Conservation (phyloP, 768 basidiomycete genomes). For the Boletus pseudopeckii region DNA sequence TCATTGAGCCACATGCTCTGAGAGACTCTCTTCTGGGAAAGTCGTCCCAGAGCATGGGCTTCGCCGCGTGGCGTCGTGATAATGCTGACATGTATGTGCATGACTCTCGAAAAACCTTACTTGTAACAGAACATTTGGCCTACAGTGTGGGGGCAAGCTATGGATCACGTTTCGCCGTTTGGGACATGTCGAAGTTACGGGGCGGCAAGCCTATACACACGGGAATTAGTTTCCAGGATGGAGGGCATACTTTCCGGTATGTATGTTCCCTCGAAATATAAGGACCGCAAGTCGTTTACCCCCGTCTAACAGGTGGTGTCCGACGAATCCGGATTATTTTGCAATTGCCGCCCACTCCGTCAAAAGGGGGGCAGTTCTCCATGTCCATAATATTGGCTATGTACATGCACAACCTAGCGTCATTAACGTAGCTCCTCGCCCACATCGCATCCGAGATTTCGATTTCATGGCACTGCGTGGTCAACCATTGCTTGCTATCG, state of each 20-base stretch:
- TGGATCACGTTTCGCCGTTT: constrained; percentile 67
- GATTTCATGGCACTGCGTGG: constrained; percentile 65
- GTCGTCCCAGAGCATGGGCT: constrained; percentile 48
- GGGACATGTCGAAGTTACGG: constrained; percentile 69
- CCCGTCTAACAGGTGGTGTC: constrained; percentile 64
- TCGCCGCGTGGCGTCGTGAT: constrained; percentile 68
- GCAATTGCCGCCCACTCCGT: constrained; percentile 65
- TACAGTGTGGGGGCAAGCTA: constrained; percentile 72
- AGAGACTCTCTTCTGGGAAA: constrained; percentile 48
- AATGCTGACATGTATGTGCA: constrained; percentile 66
- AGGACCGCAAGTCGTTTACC: background rate
- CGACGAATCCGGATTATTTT: constrained; percentile 71
- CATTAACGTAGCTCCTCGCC: constrained; percentile 56
- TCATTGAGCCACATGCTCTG: constrained; percentile 66
- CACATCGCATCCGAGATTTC: constrained; percentile 67
- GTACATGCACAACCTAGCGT: constrained; percentile 60
- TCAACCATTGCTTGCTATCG: constrained; percentile 66
- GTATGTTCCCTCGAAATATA: constrained; percentile 32
- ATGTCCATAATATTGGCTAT: constrained; percentile 67
- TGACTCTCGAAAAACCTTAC: background rate
- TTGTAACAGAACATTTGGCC: background rate
- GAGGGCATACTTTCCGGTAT: constrained; percentile 66
- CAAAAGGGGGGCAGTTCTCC: constrained; percentile 59
- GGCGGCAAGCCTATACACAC: constrained; percentile 71
- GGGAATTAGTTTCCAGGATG: constrained; percentile 63